Evolutionary conservation across 345 rosid species (phyloP), one percentile per base, ranked within the genome.

Genomic region (Salix exigua): DNA sequence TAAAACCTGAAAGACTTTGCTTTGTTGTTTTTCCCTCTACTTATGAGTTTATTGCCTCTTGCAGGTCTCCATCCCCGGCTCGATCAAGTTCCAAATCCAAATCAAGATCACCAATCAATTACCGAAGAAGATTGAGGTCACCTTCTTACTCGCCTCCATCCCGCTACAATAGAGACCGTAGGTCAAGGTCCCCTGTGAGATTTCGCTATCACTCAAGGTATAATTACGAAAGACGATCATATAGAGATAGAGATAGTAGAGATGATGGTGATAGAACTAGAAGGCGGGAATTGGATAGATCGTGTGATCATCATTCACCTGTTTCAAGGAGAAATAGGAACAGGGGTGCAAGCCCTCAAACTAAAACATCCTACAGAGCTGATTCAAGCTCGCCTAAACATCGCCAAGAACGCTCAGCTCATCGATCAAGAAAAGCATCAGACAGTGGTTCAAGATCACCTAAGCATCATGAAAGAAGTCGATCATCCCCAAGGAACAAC

Each of bases 11-110:
- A 55, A n/a, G 28, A 4, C 23, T 30, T 4, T 38, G 17, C 40
- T 38, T n/a, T 44, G 23, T 23, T 5, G 37, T 70, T 40, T 40
- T 37, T 28, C 21, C 50, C 21, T 42, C 25, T 6, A 30, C 73
- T 82, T 51, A 74, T 28, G 25, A n/a, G 7, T 70, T 81, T 18
- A 33, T 31, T 70, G 10, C 44, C 35, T 18, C 66, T 37, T 78
- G 77, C 73, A 91, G 97, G 87, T 91, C 97, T 42, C 97, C 99
- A 81, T 90, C 93, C 67, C 70, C 80, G 13, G 84, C 97, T 75
- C 88, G 73, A 77, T 90, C 89, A 31, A 88, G 87, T 78, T 90
- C 97, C 28, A 93, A 84, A 81, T 89, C 98, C 51, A 94, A 83
- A 76, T 91, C 96, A 0, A 85, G 85, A 72, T 96, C 98, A 63